Evolutionary conservation across 163 green algal genomes (phyloP), one percentile per base, ranked within the genome.

Genomic region (Smithsoniella earleae): DNA sequence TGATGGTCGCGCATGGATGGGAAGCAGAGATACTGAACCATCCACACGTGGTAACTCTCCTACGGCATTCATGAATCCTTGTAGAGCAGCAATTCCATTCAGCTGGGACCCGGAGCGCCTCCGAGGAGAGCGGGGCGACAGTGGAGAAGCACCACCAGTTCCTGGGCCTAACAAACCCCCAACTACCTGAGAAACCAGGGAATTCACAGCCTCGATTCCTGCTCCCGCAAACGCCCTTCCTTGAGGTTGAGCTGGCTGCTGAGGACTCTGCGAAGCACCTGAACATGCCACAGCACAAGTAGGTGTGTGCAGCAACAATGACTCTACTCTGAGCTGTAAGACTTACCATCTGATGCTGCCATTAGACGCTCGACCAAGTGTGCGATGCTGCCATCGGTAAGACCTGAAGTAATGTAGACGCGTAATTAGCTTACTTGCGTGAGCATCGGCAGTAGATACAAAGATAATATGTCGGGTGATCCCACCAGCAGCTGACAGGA

Each of bases 361-460:
- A 69, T 69, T 33, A 69, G 43, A 3, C 58, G 58, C 58, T 69
- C 58, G 30, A 69, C 58, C 58, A 69, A 38, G 58, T 69, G 58
- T 33, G 43, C 34, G n/a, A 69, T 33, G 6, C 3, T 34, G 20
- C 58, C 58, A 69, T 69, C 58, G n/a, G 58, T n/a, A 4, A 69
- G 58, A 30, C 58, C 58, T 49, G 40, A 22, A 49, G 40, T 22
- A 13, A 13, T 22, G 40, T 13, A 49, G 40, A 22, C 13, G 40
- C 40, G 13, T 22, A 49, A 49, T 49, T 49, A 13, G 40, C 13
- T 10, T 10, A 49, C 13, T 22, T 49, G 40, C 13, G 10, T 10
- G 10, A 22, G 40, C 40, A 22, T 49, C 40, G 13, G 40, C 10
- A 10, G 40, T 49, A 49, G 10, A 10, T 49, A 13, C 40, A 22